Percentiles rank a stretch among this genome's conserved stretches.
phyloP scores from a whole-genome alignment of 2,329 filamentous ascomycete species.

The Raffaelea ambrosiae region DNA sequence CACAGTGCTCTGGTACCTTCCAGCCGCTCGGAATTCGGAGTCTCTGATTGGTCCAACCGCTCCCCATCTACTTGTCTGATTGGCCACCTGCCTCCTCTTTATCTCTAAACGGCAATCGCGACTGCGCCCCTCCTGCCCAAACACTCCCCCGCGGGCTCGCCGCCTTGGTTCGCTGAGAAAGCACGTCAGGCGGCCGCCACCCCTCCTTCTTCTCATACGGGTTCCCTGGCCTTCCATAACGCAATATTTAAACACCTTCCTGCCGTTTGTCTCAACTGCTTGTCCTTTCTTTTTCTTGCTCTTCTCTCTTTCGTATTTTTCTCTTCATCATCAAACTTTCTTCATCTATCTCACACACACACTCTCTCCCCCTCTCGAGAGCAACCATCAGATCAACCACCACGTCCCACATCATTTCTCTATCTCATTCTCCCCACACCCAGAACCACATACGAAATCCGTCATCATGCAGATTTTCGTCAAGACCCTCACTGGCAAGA shows the following conservation, averaged over 20 bases:
- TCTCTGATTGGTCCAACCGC: conserved; percentile 6
- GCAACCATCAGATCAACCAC: conserved; percentile 16
- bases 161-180: conserved; percentile 8
- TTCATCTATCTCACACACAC: neutral
- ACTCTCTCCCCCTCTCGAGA: conserved; percentile 15
- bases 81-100: no score
- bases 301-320: conserved; percentile 16
- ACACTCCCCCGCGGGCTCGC: neutral
- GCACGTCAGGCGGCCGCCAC: conserved; percentile 8
- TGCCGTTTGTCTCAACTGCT: neutral
- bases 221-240: conserved; percentile 7
- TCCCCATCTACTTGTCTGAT: no score
- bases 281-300: neutral
- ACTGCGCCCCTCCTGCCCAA: conserved; percentile 10
- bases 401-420: conserved; percentile 14
- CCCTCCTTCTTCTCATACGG: conserved; percentile 4
- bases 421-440: conserved; percentile 9
- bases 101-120: neutral
- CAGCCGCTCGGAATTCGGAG: conserved; percentile 1
- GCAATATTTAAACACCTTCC: conserved; percentile 3
- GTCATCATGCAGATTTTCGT: conserved; percentile 89
- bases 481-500: conserved; percentile 93
- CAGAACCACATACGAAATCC: conserved; percentile 20
- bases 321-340: neutral
- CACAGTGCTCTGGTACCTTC: conserved; percentile 11